These are phyloP conservation scores for Mortierella claussenii DNA, from an alignment of 192 early-diverging fungal genomes.

Conservation along the genomic window DNA sequence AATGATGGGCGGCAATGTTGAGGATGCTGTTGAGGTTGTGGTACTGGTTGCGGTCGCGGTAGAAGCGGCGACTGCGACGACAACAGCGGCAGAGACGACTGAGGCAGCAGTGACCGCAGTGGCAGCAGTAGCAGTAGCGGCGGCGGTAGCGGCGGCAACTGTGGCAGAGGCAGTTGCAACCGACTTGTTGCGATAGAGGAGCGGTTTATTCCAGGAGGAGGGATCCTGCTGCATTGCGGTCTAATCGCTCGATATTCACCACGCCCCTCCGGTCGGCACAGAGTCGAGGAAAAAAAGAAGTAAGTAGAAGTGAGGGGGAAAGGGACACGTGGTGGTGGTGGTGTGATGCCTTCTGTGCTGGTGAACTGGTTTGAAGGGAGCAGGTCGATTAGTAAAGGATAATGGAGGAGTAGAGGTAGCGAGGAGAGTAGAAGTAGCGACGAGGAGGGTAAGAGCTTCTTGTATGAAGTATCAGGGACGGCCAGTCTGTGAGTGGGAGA, in stretches of 20 bases:
- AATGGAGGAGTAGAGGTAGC: not conserved
- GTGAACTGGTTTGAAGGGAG: too few relatives aligned
- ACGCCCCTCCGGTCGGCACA: slow-evolving; percentile 17
- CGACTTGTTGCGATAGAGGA: slow-evolving; percentile 4
- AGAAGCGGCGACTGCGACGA: slow-evolving; percentile 1
- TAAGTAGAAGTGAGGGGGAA: not conserved
- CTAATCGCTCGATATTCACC: slow-evolving; percentile 10
- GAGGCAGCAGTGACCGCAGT: slow-evolving; percentile 4
- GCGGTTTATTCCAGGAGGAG: slow-evolving; percentile 23
- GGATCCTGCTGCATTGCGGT: slow-evolving; percentile 47
- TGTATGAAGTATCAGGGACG: not conserved
- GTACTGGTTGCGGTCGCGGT: not conserved
- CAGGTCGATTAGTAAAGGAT: not conserved
- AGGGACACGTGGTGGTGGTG: not conserved
- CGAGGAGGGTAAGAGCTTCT: not conserved
- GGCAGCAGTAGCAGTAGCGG: slow-evolving; percentile 11
- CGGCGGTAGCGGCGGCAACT: slow-evolving; percentile 7
- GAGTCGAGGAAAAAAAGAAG: not conserved
- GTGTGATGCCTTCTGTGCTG: too few relatives aligned
- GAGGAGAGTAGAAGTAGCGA: not conserved
- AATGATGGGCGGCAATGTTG: slow-evolving; percentile 24
- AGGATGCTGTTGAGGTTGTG: slow-evolving; percentile 7
- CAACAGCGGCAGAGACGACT: not conserved
- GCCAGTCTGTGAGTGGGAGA: slow-evolving; percentile 1
- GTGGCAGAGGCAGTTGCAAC: slow-evolving; percentile 17